Evolutionary conservation across 352 stramenopile genomes (phyloP).

Genomic region (Globisporangium mamillatum): DNA sequence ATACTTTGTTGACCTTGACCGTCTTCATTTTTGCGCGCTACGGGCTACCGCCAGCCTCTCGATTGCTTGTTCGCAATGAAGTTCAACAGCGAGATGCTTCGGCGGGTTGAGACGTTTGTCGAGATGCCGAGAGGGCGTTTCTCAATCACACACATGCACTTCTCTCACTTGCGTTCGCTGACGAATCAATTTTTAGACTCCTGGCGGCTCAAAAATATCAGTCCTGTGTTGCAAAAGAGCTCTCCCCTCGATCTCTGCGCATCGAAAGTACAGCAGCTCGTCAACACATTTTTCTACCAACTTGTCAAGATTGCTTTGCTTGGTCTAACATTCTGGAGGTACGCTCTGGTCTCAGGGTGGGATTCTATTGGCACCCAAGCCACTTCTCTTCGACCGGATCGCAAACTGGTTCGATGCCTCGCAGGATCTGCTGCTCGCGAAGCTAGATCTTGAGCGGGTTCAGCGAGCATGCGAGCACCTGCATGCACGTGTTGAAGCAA

Average conservation of each 20-base stretch:
- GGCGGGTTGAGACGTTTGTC: not conserved
- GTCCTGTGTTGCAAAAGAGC: too few relatives aligned
- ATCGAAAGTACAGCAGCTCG: too few relatives aligned
- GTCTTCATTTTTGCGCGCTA: too few relatives aligned
- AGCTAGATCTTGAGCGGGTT: constrained; percentile 14
- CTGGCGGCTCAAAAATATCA: too few relatives aligned
- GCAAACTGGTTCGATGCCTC: constrained; percentile 10
- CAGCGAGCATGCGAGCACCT: constrained; percentile 13
- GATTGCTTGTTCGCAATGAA: too few relatives aligned
- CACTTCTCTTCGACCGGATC: constrained; percentile 18
- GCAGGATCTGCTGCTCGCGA: constrained; percentile 17
- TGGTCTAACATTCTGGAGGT: too few relatives aligned
- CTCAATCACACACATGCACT: not conserved
- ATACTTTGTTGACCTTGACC: too few relatives aligned
- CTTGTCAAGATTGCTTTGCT: too few relatives aligned
- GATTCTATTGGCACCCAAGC: not conserved
- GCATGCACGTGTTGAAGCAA: constrained; percentile 8
- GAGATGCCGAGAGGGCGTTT: not conserved
- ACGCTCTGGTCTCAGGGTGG: not conserved
- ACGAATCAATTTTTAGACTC: not conserved
- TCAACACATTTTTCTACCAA: too few relatives aligned
- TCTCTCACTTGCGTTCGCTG: not conserved
- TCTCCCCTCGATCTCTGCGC: too few relatives aligned
- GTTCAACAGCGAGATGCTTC: not conserved
- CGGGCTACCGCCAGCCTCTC: too few relatives aligned